Base-by-base conservation (phyloP, 2,329 filamentous ascomycete genomes). In the Apiospora hydei region DNA sequence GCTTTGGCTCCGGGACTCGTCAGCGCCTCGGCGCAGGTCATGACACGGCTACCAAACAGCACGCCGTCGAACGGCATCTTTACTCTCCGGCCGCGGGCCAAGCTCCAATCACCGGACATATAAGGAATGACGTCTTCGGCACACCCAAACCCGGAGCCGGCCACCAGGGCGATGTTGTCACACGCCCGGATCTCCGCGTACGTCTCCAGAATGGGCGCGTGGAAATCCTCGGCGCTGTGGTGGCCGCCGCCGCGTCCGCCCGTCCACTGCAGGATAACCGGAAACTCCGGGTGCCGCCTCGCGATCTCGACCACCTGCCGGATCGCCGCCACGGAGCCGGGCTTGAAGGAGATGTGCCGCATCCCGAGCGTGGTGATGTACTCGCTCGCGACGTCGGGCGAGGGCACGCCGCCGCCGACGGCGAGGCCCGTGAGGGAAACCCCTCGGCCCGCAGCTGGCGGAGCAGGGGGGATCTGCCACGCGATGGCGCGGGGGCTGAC, bases 401-500 rank as follows among this genome's bases (percentile, higher is more conserved):
- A 86, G 10, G 85, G 85, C 1, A 86, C 83, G 74, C 85, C 85
- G 47, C 83, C 85, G 74, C 85, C 85, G 67, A 86, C 84, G 47
- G 84, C 85, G 49, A 86, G 77, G 73, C 84, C 84, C 71, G 84
- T 83, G 44, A 86, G 3, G 84, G 84, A 13, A 85, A 79, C 57
- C 84, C 84, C 6, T 86, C 84, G 70, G 82, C 78, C 30, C 84
- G 80, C 46, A 88, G 77, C 69, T 85, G 84, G 46, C 81, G 84
- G 71, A 88, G 78, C 24, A 88, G 79, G 3, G 3, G 86, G 83
- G 67, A 88, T 86, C 75, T 88, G 87, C 86, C 86, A 88, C 14
- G 78, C 80, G 81, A 88, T 86, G 13, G 85, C 84, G 71, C 83
- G 83, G 16, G 87, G 87, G 73, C 83, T 87, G 73, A 86, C 85